These are phyloP conservation scores for Malus sylvestris DNA, from an alignment of 306 rosid species.

Conservation along the genomic window DNA sequence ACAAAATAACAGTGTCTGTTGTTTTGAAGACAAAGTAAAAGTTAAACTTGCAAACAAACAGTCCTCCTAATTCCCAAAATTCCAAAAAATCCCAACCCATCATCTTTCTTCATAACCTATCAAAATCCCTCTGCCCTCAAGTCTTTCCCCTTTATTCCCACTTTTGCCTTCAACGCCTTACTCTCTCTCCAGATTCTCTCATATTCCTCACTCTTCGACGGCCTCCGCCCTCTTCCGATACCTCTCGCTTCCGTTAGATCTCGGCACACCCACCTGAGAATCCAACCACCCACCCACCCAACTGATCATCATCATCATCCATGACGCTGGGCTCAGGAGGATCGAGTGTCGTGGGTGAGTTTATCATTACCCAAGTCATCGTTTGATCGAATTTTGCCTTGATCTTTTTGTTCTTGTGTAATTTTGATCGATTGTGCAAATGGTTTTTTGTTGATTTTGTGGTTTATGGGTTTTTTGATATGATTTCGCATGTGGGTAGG, in stretches of 20 bases:
- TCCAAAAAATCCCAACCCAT: constrained; percentile 2
- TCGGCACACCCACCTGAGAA: constrained; percentile 14
- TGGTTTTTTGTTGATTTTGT: constrained; percentile 5
- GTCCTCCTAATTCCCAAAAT: not conserved
- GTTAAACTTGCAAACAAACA: not conserved
- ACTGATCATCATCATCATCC: constrained; percentile 41
- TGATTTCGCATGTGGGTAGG: not conserved
- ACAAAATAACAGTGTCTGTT: not conserved
- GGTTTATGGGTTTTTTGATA: constrained; percentile 17
- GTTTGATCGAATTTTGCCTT: not conserved
- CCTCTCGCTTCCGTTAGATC: constrained; percentile 57
- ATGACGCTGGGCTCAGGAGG: constrained; percentile 99
- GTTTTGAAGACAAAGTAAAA: not conserved
- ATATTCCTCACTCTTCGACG: not conserved
- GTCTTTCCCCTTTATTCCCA: constrained; percentile 22
- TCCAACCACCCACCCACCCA: not conserved
- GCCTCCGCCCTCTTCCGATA: not conserved
- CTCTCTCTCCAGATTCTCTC: constrained; percentile 13
- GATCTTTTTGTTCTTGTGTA: not conserved
- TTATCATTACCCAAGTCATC: not conserved
- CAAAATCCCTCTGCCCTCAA: no score
- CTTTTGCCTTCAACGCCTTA: constrained; percentile 25
- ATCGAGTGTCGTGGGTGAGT: constrained; percentile 96
- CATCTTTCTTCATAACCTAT: not conserved
- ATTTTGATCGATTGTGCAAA: not conserved